These are phyloP conservation scores for Leccinum holopus DNA, from an alignment of 1,284 basidiomycete genomes.

Conservation along the genomic window DNA sequence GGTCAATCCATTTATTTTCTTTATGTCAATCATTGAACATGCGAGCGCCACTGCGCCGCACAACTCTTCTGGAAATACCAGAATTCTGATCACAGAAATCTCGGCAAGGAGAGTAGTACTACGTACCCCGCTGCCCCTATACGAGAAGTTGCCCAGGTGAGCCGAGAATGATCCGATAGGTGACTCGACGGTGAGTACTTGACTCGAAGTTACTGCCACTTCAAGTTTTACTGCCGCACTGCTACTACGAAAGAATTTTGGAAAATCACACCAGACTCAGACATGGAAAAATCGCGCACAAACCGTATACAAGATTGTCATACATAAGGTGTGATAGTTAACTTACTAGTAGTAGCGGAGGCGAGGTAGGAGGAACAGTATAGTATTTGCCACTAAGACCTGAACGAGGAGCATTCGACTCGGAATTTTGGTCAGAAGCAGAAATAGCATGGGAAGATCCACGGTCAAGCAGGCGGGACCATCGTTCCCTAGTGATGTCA, in stretches of 20 bases:
- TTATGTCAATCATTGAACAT: not conserved
- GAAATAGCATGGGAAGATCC: not conserved
- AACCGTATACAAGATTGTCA: too few relatives aligned
- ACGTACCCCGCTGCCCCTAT: not conserved
- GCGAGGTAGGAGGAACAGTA: too few relatives aligned
- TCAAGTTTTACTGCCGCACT: too few relatives aligned
- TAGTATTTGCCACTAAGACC: not conserved
- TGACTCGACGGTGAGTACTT: too few relatives aligned
- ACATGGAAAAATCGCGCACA: too few relatives aligned
- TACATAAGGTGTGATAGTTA: too few relatives aligned
- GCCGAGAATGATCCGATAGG: too few relatives aligned
- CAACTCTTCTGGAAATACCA: not conserved
- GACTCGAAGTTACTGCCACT: too few relatives aligned
- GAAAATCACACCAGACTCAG: too few relatives aligned
- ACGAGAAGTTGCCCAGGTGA: not conserved
- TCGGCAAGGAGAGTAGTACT: not conserved
- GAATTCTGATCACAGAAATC: not conserved
- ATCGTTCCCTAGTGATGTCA: not conserved
- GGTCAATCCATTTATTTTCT: not conserved
- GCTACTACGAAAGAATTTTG: too few relatives aligned
- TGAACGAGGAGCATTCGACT: not conserved
- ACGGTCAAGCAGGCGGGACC: not conserved
- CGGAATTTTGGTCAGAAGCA: too few relatives aligned
- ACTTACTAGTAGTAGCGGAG: too few relatives aligned
- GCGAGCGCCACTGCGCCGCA: not conserved